These are phyloP conservation scores for Pseudonectria buxi DNA, from an alignment of 2,329 filamentous ascomycete genomes.

Conservation along the genomic window DNA sequence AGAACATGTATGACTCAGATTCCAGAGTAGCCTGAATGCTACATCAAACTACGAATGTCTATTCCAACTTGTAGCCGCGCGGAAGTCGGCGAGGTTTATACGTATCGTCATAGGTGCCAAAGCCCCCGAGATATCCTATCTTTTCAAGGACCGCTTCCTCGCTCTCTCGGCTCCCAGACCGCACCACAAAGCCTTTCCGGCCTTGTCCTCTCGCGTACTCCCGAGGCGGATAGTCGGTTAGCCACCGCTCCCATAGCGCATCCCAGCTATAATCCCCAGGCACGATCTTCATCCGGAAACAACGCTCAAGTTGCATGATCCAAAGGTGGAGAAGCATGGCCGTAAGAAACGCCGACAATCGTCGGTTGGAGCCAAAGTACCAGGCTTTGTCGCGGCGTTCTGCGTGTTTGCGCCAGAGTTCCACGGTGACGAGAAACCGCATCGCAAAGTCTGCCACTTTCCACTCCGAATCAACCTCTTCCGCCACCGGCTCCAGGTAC, in stretches of 20 bases:
- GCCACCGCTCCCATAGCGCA: slow-evolving; percentile 24
- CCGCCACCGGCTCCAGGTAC: slow-evolving; percentile 2
- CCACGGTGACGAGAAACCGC: slow-evolving; percentile 18
- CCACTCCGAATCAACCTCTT: slow-evolving; percentile 1
- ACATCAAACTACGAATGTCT: no score
- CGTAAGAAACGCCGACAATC: slow-evolving; percentile 15
- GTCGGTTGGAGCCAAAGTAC: slow-evolving; percentile 10
- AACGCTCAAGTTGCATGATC: slow-evolving; percentile 12
- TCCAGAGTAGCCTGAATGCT: no score
- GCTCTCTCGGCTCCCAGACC: slow-evolving; percentile 10
- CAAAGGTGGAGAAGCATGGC: slow-evolving; percentile 18
- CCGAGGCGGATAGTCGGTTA: slow-evolving; percentile 16
- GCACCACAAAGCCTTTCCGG: slow-evolving; percentile 9
- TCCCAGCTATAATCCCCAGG: slow-evolving; percentile 12
- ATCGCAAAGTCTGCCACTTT: slow-evolving; percentile 11
- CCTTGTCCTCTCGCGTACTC: neutral
- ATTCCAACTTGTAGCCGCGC: neutral
- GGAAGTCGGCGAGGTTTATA: neutral
- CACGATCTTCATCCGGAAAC: slow-evolving; percentile 7
- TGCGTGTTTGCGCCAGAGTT: slow-evolving; percentile 20
- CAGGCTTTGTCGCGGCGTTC: slow-evolving; percentile 13
- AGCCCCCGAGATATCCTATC: slow-evolving; percentile 23
- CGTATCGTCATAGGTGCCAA: slow-evolving; percentile 12
- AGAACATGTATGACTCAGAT: no score
- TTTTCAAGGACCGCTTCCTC: slow-evolving; percentile 14